Conservation (phyloP, 805 yeast species). For the Starmerella sp. region DNA sequence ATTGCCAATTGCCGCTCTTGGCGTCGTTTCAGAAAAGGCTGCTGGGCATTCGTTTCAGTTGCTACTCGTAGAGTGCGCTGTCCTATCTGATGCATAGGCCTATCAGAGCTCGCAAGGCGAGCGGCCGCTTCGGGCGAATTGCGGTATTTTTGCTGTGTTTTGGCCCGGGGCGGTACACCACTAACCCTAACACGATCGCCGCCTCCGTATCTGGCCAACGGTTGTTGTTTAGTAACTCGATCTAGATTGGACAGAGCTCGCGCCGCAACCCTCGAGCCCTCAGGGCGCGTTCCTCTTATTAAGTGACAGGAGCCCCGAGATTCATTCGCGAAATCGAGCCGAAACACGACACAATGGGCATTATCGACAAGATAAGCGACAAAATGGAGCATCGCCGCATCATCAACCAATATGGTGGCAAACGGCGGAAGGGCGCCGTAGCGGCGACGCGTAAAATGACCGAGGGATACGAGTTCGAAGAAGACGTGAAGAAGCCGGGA, state of each 20-base stretch:
- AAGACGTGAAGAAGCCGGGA: slow-evolving; percentile 15
- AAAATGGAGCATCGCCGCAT: slow-evolving; percentile 24
- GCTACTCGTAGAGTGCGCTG: no score
- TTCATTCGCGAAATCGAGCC: background rate
- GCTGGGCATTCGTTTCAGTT: no score
- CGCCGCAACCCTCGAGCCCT: slow-evolving; percentile 2
- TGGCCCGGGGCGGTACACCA: background rate
- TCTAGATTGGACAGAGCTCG: background rate
- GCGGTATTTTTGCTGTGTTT: background rate
- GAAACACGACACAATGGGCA: slow-evolving; percentile 9
- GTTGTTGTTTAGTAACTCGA: slow-evolving; percentile 4
- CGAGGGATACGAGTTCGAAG: slow-evolving; percentile 25
- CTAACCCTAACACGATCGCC: background rate
- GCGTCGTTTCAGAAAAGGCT: no score
- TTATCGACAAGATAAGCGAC: slow-evolving; percentile 19
- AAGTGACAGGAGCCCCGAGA: background rate
- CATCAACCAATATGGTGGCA: slow-evolving; percentile 22
- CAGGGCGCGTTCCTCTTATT: slow-evolving; percentile 2
- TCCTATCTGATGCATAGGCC: no score
- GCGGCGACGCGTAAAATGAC: slow-evolving; percentile 21
- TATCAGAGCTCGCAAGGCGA: background rate
- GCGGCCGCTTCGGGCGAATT: background rate
- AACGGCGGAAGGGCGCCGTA: slow-evolving; percentile 22
- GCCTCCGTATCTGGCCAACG: background rate
- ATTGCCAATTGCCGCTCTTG: no score